Percentiles rank a stretch among this genome's conserved stretches.
These are phyloP conservation scores for Arthrobotrys iridis DNA, from an alignment of 2,329 filamentous ascomycete genomes.

Conservation along the genomic window DNA sequence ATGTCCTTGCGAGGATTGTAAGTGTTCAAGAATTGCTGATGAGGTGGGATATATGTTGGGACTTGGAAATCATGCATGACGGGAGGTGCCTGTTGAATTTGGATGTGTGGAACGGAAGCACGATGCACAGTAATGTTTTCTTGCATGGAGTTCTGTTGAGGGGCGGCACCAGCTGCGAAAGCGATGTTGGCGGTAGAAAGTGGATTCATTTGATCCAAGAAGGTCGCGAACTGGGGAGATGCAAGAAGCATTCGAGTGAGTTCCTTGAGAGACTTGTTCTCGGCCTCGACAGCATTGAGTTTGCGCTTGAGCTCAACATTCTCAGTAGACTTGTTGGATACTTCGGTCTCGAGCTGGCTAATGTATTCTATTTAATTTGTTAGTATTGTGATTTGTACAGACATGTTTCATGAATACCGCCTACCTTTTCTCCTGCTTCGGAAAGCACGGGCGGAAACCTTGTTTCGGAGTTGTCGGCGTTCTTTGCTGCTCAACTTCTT, in stretches of 20 bases:
- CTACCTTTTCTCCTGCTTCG: conserved; percentile 97
- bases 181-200: conserved; percentile 44
- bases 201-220: conserved; percentile 56
- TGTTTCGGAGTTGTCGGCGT: conserved; percentile 95
- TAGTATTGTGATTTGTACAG: conserved; percentile 52
- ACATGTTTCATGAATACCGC: conserved; percentile 57
- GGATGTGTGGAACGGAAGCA: conserved; percentile 52
- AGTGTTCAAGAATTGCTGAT: conserved; percentile 53
- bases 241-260: conserved; percentile 82
- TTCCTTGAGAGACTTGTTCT: conserved; percentile 82
- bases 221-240: conserved; percentile 75
- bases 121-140: conserved; percentile 55
- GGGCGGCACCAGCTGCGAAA: conserved; percentile 18
- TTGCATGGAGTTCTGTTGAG: conserved; percentile 53
- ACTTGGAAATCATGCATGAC: conserved; percentile 49
- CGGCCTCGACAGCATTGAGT: conserved; percentile 82
- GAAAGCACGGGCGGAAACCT: conserved; percentile 97
- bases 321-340: conserved; percentile 84
- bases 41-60: conserved; percentile 34
- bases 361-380: conserved; percentile 81
- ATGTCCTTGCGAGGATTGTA: conserved; percentile 57
- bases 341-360: conserved; percentile 87
- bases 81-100: conserved; percentile 48
- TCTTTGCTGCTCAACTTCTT: conserved; percentile 99
- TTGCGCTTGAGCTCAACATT: conserved; percentile 80